Conservation (phyloP, 2,329 filamentous ascomycete species). For the Penicillium oxalicum region DNA sequence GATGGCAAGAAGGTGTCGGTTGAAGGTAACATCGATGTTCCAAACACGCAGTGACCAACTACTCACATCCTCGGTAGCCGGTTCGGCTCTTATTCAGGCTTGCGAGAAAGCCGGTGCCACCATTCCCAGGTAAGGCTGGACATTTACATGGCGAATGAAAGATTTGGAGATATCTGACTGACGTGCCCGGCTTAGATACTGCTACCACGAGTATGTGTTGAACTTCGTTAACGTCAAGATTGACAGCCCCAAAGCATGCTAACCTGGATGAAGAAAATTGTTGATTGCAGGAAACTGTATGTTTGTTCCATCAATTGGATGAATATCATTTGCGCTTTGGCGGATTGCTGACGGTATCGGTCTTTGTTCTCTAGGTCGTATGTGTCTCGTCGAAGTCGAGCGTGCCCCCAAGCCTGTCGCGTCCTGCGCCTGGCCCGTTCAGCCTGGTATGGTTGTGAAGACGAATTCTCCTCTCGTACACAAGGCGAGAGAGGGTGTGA, state of each 20-base stretch:
- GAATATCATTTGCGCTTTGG: no score
- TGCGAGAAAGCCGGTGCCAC: constrained; percentile 95
- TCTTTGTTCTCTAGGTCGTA: constrained; percentile 52
- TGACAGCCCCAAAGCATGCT: constrained; percentile 15
- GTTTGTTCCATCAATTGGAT: constrained; percentile 7
- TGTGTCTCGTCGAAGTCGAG: constrained; percentile 99
- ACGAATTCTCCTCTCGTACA: constrained; percentile 93
- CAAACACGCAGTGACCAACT: constrained; percentile 7
- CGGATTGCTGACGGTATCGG: neutral
- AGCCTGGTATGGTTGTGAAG: constrained; percentile 98
- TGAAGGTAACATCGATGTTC: constrained; percentile 61
- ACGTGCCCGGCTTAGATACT: constrained; percentile 61
- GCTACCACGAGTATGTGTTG: constrained; percentile 82
- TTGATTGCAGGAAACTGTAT: constrained; percentile 96
- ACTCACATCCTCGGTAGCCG: constrained; percentile 55
- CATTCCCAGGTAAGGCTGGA: constrained; percentile 64
- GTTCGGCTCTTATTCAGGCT: constrained; percentile 94
- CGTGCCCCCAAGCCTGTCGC: constrained; percentile 93
- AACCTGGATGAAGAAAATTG: constrained; percentile 62
- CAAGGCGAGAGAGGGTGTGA: constrained; percentile 97
- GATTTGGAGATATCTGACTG: constrained; percentile 19
- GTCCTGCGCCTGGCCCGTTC: constrained; percentile 97
- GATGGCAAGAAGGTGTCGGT: constrained; percentile 98
- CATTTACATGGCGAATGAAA: neutral
- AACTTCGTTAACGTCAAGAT: constrained; percentile 11